These are phyloP conservation scores for Penicillium psychrosexuale DNA, from an alignment of 2,329 filamentous ascomycete genomes.

Conservation along the genomic window DNA sequence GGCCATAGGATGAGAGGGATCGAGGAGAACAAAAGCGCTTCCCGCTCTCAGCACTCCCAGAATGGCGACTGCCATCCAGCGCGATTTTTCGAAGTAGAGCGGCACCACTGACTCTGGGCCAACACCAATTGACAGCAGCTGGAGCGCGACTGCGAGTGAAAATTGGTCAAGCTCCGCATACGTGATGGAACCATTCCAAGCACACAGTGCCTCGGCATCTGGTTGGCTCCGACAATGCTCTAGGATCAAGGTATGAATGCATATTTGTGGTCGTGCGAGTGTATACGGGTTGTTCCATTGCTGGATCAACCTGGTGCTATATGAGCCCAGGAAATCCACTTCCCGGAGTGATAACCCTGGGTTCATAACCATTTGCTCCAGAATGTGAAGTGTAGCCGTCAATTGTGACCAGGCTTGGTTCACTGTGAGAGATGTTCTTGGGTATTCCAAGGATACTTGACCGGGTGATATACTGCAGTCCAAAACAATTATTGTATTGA, in stretches of 20 bases:
- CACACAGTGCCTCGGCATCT: slow-evolving; percentile 10
- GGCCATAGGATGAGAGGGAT: background rate
- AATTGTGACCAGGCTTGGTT: slow-evolving; percentile 1
- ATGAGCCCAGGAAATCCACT: background rate
- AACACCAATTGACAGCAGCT: slow-evolving; percentile 2
- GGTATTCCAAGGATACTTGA: background rate
- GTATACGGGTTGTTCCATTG: background rate
- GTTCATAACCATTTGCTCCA: background rate
- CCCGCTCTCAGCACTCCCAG: slow-evolving; percentile 12
- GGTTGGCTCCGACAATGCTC: slow-evolving; percentile 2
- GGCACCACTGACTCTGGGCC: slow-evolving; percentile 6
- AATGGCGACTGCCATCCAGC: slow-evolving; percentile 9
- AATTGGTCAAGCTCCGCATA: slow-evolving; percentile 7
- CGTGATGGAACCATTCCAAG: slow-evolving; percentile 17
- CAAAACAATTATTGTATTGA: background rate
- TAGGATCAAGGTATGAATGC: slow-evolving; percentile 4
- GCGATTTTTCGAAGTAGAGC: slow-evolving; percentile 11
- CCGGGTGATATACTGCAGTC: background rate
- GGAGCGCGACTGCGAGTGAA: background rate
- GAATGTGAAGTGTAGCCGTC: background rate
- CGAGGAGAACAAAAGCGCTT: slow-evolving; percentile 10
- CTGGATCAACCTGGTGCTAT: background rate
- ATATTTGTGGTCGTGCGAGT: background rate
- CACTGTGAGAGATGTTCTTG: background rate
- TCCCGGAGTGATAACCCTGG: background rate